Conservation (phyloP, 1,284 basidiomycete species). For the Puccinia polysora region DNA sequence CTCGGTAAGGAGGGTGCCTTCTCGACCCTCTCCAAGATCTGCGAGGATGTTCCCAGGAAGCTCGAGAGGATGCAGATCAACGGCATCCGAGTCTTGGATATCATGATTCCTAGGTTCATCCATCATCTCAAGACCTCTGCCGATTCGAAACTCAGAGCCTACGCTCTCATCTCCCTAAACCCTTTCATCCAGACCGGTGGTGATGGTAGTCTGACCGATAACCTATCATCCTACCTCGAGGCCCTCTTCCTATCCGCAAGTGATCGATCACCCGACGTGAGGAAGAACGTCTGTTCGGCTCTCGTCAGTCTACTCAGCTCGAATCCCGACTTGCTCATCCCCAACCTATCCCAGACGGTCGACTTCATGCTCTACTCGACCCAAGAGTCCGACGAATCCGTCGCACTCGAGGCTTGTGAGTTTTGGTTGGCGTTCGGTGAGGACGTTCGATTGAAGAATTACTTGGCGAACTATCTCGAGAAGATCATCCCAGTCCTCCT, state of each 20-base stretch:
- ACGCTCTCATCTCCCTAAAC: conserved; percentile 87
- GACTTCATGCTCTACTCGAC: conserved; percentile 99
- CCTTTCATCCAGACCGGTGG: conserved; percentile 77
- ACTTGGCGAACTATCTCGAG: conserved; percentile 75
- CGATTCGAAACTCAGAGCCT: conserved; percentile 75
- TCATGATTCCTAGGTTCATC: conserved; percentile 92
- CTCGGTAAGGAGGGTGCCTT: conserved; percentile 71
- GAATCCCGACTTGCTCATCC: conserved; percentile 91
- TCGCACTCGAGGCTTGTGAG: conserved; percentile 95
- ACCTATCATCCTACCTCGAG: conserved; percentile 88
- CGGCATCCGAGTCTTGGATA: conserved; percentile 79
- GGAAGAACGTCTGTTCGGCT: conserved; percentile 91
- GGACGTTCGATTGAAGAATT: conserved; percentile 75
- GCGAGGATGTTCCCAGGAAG: conserved; percentile 93
- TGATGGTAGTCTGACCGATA: conserved; percentile 74
- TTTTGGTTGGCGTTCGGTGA: conserved; percentile 99
- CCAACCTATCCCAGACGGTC: conserved; percentile 89
- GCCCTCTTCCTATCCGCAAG: conserved; percentile 90
- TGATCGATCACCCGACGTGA: conserved; percentile 85
- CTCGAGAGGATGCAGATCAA: conserved; percentile 80
- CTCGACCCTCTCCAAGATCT: conserved; percentile 88
- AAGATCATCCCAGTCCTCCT: conserved; percentile 88
- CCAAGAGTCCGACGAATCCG: conserved; percentile 89
- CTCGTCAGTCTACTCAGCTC: conserved; percentile 87
- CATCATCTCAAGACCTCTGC: conserved; percentile 74